Evolutionary conservation across 2,329 filamentous ascomycete species (phyloP), one percentile per base, ranked within the genome.

Genomic region (Delphinella strobiligena): DNA sequence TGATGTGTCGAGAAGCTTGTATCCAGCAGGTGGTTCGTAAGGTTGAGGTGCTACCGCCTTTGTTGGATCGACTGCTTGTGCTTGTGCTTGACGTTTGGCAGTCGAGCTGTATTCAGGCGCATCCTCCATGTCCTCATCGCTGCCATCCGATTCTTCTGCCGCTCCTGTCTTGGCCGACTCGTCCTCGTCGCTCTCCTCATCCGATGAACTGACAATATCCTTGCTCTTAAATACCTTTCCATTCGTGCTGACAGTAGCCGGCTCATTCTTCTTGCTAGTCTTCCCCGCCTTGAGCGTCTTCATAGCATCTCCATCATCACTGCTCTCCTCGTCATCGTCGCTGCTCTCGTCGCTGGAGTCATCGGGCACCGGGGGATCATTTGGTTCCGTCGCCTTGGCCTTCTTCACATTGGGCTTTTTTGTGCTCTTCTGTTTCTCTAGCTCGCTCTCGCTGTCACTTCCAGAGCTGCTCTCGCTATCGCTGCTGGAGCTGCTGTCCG

Each of bases 1-100:
- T 56, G 43, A 74, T 59, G 52, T 72, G 61, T 49, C 68, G 57
- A 53, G 63, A 54, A 47, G 61, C 50, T 47, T 63, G 68, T 72
- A 71, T 34, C 68, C 66, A 19, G 52, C 49, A 4, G 62, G 57
- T 15, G 62, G 56, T 18, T 57, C 50, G 14, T 56, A 54, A 9
- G 51, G 51, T 27, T 57, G 52, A 3, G 35, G 18, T 10, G 41
- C 38, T 7, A 36, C 31, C 5, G 37, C 19, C 4, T 33, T 24
- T 11, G 38, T 19, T 4, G 27, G 37, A 11, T 37, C 27, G 17
- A 24, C 24, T 15, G 38, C 31, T 9, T 27, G 15, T 3, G 29
- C 27, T 8, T 24, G 27, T 15, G 24, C 35, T 31, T 41, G 34
- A 5, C 34, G 37, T 34, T 32, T 17, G 24, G 19, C 27, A 15